Base-by-base conservation (phyloP, 495 filamentous ascomycete genomes). In the Thozetella sp. region DNA sequence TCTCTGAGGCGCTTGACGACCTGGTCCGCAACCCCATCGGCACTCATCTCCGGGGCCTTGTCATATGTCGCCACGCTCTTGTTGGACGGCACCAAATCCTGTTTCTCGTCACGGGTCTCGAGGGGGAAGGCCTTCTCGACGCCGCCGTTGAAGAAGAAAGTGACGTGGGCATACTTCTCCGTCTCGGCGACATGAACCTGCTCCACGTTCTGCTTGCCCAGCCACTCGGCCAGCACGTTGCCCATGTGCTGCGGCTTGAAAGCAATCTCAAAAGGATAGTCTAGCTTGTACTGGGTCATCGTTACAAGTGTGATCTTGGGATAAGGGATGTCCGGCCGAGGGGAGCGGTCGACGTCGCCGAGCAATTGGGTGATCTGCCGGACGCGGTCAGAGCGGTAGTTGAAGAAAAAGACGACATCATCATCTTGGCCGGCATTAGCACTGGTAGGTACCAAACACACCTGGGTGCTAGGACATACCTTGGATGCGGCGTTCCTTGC, bases 131-230 rank as follows among this genome's bases (percentile, higher is more conserved):
- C 90, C 83, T 97, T 96, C 85, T 99, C 95, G 45, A 97, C 89
- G 68, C 95, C 96, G 53, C 95, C 95, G 80, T 99, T 99, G 88
- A 98, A 98, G 85, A 97, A 97, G 86, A 97, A 97, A 59, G 93
- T 97, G 55, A 99, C 95, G 82, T 99, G 95, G 34, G 95, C 95
- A 73, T 99, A 99, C 77, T 99, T 99, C 80, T 99, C 95, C 20
- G 95, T 99, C 83, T 99, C 95, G 51, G 95, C 95, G 62, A 97
- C 83, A 82, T 99, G 95, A 69, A 92, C 94, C 77, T 99, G 95
- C 79, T 92, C 86, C 55, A 96, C 76, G 37, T 83, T 83, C 75
- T 97, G 88, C 81, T 94, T 94, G 58, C 88, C 85, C 23, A 99
- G 86, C 86, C 92, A 97, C 77, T 99, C 95, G 46, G 95, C 94